phyloP scores from a whole-genome alignment of 192 early-diverging fungal genomes.

The Gaertneriomyces semiglobifer region DNA sequence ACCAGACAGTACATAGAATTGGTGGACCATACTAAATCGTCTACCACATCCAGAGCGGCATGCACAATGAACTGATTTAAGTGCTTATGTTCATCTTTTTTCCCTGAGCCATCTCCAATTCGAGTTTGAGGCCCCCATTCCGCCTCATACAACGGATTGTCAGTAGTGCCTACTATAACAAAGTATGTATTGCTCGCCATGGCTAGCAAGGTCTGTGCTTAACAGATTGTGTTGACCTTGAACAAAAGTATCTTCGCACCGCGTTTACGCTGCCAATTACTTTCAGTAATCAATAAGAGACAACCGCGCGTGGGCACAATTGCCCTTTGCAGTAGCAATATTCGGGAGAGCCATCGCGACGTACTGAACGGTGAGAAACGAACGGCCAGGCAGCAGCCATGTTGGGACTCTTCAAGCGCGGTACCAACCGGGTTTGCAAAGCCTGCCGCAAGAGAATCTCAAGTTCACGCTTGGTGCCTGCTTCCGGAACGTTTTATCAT shows the following conservation, averaged over 20 bases:
- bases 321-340: no score
- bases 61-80: slow-evolving; percentile 97
- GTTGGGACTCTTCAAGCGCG: slow-evolving; percentile 5
- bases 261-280: no score
- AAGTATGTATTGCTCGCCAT: slow-evolving; percentile 62
- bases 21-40: slow-evolving; percentile 88
- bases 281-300: no score
- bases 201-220: no score
- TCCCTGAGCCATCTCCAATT: slow-evolving; percentile 23
- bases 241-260: no score
- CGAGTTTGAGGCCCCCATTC: slow-evolving; percentile 61
- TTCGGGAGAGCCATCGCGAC: no score
- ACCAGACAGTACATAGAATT: slow-evolving; percentile 63
- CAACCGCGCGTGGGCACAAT: no score
- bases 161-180: slow-evolving; percentile 88
- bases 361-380: no score
- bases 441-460: slow-evolving; percentile 11
- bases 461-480: slow-evolving; percentile 2
- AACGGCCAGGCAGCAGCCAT: neutral
- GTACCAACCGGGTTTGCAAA: slow-evolving; percentile 3
- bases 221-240: no score
- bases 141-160: slow-evolving; percentile 94
- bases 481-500: slow-evolving; percentile 12
- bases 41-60: slow-evolving; percentile 93
- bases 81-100: slow-evolving; percentile 80